phyloP scores from a whole-genome alignment of 2,329 filamentous ascomycete genomes.

The Exophiala xenobiotica region DNA sequence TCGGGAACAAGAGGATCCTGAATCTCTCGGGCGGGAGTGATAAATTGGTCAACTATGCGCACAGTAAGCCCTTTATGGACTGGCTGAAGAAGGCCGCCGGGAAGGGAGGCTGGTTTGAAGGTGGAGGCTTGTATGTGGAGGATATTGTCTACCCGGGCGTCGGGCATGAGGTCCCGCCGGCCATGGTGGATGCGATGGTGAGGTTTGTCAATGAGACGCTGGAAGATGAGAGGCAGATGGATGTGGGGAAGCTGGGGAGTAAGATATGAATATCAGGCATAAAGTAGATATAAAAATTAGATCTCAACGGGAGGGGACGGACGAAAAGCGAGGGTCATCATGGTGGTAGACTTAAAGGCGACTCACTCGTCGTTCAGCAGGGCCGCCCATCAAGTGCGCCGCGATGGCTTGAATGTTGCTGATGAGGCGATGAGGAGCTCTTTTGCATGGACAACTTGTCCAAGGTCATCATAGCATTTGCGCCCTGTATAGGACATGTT shows the following conservation, averaged over 20 bases:
- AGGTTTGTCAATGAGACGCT: slow-evolving; percentile 52
- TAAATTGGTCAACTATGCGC: slow-evolving; percentile 60
- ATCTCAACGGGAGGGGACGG: no score
- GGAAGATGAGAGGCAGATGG: slow-evolving; percentile 22
- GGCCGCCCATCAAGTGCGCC: no score
- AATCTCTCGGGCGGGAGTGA: slow-evolving; percentile 56
- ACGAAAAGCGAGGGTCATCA: no score
- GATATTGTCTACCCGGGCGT: slow-evolving; percentile 58
- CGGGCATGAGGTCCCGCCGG: slow-evolving; percentile 58
- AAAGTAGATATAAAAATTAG: no score
- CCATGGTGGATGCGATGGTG: slow-evolving; percentile 57
- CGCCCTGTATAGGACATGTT: no score
- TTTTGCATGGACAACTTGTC: no score
- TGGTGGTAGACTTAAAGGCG: no score
- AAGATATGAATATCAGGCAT: slow-evolving; percentile 18
- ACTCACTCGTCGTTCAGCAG: no score
- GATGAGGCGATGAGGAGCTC: no score
- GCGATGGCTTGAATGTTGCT: no score
- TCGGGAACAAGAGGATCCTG: slow-evolving; percentile 56
- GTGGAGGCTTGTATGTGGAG: slow-evolving; percentile 53
- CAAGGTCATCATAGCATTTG: no score
- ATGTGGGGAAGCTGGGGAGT: slow-evolving; percentile 13
- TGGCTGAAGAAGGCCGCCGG: slow-evolving; percentile 53
- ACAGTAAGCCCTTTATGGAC: slow-evolving; percentile 55
- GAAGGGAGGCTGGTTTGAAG: slow-evolving; percentile 48